These are phyloP conservation scores for Lecanicillium sp. DNA, from an alignment of 2,329 filamentous ascomycete genomes.

Conservation along the genomic window DNA sequence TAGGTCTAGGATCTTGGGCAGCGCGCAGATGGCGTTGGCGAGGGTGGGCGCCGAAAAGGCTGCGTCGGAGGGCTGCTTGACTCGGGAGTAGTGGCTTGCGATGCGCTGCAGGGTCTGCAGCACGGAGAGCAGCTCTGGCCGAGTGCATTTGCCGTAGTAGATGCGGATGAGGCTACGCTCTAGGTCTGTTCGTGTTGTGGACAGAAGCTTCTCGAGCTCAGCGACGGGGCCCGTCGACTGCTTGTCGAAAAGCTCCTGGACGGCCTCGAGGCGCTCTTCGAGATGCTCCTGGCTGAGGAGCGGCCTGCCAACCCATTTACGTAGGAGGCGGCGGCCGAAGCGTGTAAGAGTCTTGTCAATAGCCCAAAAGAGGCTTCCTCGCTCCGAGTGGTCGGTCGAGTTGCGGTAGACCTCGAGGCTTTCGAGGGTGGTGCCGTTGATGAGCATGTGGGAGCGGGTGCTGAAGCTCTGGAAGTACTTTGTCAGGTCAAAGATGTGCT, in stretches of 20 bases:
- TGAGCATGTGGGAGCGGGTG: slow-evolving; percentile 86
- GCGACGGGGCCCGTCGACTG: slow-evolving; percentile 62
- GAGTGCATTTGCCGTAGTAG: slow-evolving; percentile 93
- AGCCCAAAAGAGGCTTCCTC: slow-evolving; percentile 91
- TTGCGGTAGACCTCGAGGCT: slow-evolving; percentile 96
- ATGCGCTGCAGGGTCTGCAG: slow-evolving; percentile 82
- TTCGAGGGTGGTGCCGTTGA: slow-evolving; percentile 90
- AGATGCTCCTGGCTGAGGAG: slow-evolving; percentile 68
- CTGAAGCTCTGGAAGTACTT: slow-evolving; percentile 98
- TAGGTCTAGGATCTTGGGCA: slow-evolving; percentile 69
- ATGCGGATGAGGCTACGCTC: slow-evolving; percentile 92
- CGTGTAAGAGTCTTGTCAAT: slow-evolving; percentile 86
- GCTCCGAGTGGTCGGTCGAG: slow-evolving; percentile 75
- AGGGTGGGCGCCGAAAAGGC: slow-evolving; percentile 68
- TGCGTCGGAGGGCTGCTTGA: slow-evolving; percentile 56
- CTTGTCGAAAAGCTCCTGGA: slow-evolving; percentile 74
- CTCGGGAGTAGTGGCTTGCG: slow-evolving; percentile 63
- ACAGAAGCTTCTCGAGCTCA: slow-evolving; percentile 64
- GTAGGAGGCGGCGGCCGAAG: slow-evolving; percentile 78
- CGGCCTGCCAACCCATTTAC: slow-evolving; percentile 92
- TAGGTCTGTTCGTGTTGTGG: slow-evolving; percentile 68
- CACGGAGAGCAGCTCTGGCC: slow-evolving; percentile 77
- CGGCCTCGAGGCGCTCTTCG: slow-evolving; percentile 72
- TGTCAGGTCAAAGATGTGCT: slow-evolving; percentile 92
- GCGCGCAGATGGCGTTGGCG: slow-evolving; percentile 60